Conservation (phyloP, 2,329 filamentous ascomycete species). For the Sarocladiaceae sp. region DNA sequence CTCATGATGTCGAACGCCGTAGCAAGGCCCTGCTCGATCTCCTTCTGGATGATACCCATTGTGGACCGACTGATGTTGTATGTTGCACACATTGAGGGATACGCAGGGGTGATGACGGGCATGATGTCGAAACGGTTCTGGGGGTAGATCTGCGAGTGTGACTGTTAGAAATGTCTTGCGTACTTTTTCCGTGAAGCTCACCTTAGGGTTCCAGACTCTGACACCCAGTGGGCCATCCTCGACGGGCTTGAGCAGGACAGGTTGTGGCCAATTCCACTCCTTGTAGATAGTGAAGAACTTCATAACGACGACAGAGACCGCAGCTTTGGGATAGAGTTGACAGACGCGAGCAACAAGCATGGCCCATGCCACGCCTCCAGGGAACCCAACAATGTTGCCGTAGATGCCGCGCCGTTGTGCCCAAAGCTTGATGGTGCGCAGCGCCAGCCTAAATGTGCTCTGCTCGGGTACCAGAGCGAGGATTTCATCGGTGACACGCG, state of each 20-base stretch:
- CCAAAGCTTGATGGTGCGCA: conserved; percentile 95
- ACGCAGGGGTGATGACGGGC: conserved; percentile 97
- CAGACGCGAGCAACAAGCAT: conserved; percentile 96
- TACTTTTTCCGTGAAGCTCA: conserved; percentile 25
- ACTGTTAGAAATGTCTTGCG: not conserved
- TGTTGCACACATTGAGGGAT: conserved; percentile 95
- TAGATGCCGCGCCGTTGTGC: conserved; percentile 89
- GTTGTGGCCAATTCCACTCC: conserved; percentile 89
- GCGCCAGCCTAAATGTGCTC: conserved; percentile 80
- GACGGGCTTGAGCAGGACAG: conserved; percentile 83
- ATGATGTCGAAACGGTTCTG: conserved; percentile 74
- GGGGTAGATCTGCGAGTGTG: conserved; percentile 55
- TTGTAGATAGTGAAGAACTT: conserved; percentile 94
- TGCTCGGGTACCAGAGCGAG: conserved; percentile 81
- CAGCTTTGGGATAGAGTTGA: conserved; percentile 90
- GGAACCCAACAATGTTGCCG: conserved; percentile 92
- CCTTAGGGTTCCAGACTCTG: conserved; percentile 90
- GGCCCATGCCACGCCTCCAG: conserved; percentile 94
- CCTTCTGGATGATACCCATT: conserved; percentile 73
- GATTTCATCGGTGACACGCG: conserved; percentile 90
- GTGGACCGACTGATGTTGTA: conserved; percentile 89
- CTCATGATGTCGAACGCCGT: conserved; percentile 75
- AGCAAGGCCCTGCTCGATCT: conserved; percentile 70
- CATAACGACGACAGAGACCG: conserved; percentile 77
- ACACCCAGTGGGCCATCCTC: conserved; percentile 76